Conservation (phyloP, 345 rosid species). For the Aurinia saxatilis region DNA sequence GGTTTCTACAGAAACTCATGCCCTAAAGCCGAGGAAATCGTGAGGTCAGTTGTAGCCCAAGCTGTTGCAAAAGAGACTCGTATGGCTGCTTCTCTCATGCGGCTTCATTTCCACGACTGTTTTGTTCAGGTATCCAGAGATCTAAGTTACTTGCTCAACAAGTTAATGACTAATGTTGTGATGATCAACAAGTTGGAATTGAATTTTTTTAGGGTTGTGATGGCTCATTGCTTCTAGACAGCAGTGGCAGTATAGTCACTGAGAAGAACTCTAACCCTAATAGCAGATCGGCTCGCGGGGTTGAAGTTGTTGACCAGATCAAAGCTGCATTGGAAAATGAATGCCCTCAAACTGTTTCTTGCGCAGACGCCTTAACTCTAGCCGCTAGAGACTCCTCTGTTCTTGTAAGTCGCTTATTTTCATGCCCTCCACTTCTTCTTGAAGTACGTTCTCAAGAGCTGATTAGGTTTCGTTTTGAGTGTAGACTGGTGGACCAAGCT, state of each 20-base stretch:
- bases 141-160: slow-evolving; percentile 1
- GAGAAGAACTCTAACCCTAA: slow-evolving; percentile 81
- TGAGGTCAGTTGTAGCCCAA: slow-evolving; percentile 44
- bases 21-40: slow-evolving; percentile 53
- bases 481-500: slow-evolving; percentile 83
- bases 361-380: slow-evolving; percentile 69
- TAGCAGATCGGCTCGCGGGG: slow-evolving; percentile 64
- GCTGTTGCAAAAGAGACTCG: slow-evolving; percentile 58
- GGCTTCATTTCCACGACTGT: slow-evolving; percentile 84
- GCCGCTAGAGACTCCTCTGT: slow-evolving; percentile 91
- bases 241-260: slow-evolving; percentile 44
- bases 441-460: background rate
- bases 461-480: background rate
- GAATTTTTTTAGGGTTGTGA: slow-evolving; percentile 67
- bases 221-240: slow-evolving; percentile 70
- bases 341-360: slow-evolving; percentile 77
- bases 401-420: slow-evolving; percentile 42
- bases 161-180: background rate
- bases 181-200: background rate
- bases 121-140: slow-evolving; percentile 52
- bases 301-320: slow-evolving; percentile 76
- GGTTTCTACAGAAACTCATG: slow-evolving; percentile 65
- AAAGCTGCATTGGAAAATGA: slow-evolving; percentile 68
- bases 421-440: background rate
- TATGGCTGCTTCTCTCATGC: slow-evolving; percentile 72